Percentiles rank a stretch among this genome's conserved stretches.
Conservation (phyloP, 2,329 filamentous ascomycete genomes). For the Purpureocillium lavendulum region DNA sequence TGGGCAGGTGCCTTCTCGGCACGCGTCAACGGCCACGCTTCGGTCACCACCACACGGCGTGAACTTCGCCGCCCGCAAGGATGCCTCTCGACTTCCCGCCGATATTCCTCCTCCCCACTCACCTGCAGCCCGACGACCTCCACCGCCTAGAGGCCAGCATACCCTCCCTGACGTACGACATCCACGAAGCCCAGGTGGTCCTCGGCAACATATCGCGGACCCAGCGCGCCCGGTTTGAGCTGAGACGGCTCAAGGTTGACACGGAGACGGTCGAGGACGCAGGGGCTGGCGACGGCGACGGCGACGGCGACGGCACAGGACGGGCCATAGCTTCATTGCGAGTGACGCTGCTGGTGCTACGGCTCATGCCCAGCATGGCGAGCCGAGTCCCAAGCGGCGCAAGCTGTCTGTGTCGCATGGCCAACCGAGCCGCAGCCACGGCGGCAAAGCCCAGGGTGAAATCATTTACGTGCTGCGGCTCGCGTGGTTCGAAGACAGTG, state of each 20-base stretch:
- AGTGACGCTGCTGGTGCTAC: too few species aligned
- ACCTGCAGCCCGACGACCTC: constrained; percentile 55
- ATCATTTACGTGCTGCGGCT: constrained; percentile 48
- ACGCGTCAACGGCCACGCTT: too few species aligned
- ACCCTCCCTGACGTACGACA: constrained; percentile 59
- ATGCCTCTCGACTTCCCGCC: constrained; percentile 39
- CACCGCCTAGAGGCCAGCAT: constrained; percentile 58
- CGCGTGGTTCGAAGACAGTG: constrained; percentile 48
- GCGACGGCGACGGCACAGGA: constrained; percentile 1
- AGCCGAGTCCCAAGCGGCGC: constrained; percentile 14
- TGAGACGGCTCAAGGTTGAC: constrained; percentile 57
- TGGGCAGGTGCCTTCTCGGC: too few species aligned
- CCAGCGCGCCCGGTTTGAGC: constrained; percentile 67
- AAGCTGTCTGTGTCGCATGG: constrained; percentile 4
- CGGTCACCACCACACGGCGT: too few species aligned
- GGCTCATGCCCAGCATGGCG: too few species aligned
- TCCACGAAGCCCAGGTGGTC: constrained; percentile 63
- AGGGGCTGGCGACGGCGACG: neutral
- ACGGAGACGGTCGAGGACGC: constrained; percentile 33
- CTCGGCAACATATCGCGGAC: constrained; percentile 65
- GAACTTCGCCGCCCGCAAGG: neutral
- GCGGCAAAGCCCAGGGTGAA: constrained; percentile 1
- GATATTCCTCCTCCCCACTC: constrained; percentile 66
- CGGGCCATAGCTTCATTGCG: too few species aligned
- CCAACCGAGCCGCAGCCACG: too few species aligned